Conservation (phyloP, 495 filamentous ascomycete genomes). For the Xylaria scruposa region DNA sequence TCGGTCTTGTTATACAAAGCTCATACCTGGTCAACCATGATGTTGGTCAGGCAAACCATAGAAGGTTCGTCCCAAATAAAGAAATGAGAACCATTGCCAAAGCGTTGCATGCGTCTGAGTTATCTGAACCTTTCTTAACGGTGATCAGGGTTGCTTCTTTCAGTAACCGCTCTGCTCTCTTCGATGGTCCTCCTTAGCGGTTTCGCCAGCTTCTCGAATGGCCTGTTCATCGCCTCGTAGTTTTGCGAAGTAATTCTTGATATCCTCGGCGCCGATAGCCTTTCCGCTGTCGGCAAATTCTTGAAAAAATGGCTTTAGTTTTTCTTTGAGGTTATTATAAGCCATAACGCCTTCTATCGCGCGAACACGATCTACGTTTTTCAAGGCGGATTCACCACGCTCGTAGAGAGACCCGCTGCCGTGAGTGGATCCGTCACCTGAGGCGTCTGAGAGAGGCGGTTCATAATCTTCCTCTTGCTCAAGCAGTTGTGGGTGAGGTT, state of each 20-base stretch:
- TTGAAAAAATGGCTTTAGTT: slow-evolving; percentile 87
- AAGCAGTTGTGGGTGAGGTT: slow-evolving; percentile 74
- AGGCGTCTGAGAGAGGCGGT: slow-evolving; percentile 72
- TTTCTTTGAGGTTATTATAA: slow-evolving; percentile 93
- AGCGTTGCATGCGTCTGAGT: neutral
- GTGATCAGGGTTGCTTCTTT: slow-evolving; percentile 14
- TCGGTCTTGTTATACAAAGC: slow-evolving; percentile 20
- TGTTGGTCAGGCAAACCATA: neutral
- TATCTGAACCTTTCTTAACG: neutral
- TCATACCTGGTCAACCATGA: slow-evolving; percentile 1
- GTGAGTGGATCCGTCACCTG: slow-evolving; percentile 53
- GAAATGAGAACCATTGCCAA: neutral
- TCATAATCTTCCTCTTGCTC: slow-evolving; percentile 95
- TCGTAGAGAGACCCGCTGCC: slow-evolving; percentile 78
- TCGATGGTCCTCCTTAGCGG: slow-evolving; percentile 53
- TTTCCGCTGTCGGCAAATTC: slow-evolving; percentile 91
- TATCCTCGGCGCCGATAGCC: slow-evolving; percentile 89
- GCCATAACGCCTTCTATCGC: slow-evolving; percentile 98
- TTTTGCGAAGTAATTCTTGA: slow-evolving; percentile 94
- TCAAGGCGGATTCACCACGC: slow-evolving; percentile 86
- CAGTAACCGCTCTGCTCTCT: slow-evolving; percentile 67
- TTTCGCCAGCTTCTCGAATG: slow-evolving; percentile 55
- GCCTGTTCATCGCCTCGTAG: slow-evolving; percentile 81
- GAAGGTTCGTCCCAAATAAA: neutral
- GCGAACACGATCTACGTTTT: slow-evolving; percentile 85